Evolutionary conservation across 1,284 basidiomycete species (phyloP), one percentile per base, ranked within the genome.

Genomic region (Trichosporon faecale): DNA sequence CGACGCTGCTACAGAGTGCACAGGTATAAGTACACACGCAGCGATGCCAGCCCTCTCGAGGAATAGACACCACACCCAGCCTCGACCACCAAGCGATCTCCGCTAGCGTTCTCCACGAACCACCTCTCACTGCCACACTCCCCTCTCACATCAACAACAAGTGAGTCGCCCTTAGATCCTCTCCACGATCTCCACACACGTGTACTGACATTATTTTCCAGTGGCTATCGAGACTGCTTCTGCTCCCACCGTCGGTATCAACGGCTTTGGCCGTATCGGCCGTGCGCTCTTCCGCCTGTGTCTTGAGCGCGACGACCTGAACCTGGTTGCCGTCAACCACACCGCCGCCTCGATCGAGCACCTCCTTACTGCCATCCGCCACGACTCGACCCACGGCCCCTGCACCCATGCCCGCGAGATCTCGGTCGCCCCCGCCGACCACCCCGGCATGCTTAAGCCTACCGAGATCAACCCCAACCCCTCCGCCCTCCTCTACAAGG

Each of bases 231-330:
- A 67, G 60, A 49, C 69, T 52, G 27, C 60, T 64, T 25, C 69
- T 52, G 64, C 71, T 2, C 80, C 80, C 29, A 68, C 69, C 31
- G 73, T 84, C 18, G 84, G 82, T 11, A 84, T 85, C 78, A 84
- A 82, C 74, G 84, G 83, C 35, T 84, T 85, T 65, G 84, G 84
- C 61, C 82, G 83, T 67, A 84, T 83, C 64, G 83, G 78, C 40
- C 77, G 79, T 31, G 79, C 78, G 7, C 70, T 77, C 55, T 78
- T 79, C 76, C 76, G 75, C 23, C 74, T 73, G 57, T 68, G 73
- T 61, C 73, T 77, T 16, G 68, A 46, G 57, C 80, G 82, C 9
- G 66, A 72, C 49, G 79, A 82, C 69, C 68, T 80, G 37, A 61
- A 67, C 31, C 68, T 84, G 65, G 82, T 83, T 11, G 83, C 83